Base-by-base conservation (phyloP, 2,329 filamentous ascomycete species). In the Tolypocladium guangdongense region DNA sequence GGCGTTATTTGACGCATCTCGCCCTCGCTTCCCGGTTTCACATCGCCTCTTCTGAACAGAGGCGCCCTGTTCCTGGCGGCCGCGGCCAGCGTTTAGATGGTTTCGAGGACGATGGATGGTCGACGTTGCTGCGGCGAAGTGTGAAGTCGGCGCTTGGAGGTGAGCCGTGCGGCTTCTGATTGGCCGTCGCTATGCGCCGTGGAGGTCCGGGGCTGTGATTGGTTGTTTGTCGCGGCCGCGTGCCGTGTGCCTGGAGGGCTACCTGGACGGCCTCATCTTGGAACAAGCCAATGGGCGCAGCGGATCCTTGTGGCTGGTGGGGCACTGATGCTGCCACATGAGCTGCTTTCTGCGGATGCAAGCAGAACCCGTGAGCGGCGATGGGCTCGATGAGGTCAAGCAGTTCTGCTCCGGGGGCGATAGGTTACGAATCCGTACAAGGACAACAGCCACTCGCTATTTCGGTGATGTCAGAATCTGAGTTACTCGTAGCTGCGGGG, bases 81-180 rank as follows among this genome's bases (percentile, higher is more conserved):
- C 35, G 45, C 5, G 2, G 48, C 30, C 49, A 39, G 45, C 49
- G 52, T 49, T 50, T 52, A 22, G 51, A 35, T 49, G 55, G 16
- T 7, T 47, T 49, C 11, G 32, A 22, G 3, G 53, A 43, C 16
- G 48, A 50, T 49, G 53, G 30, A 52, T 52, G 50, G 46, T 47
- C 41, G 45, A 43, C 48, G 48, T 27, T 50, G 33, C 33, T 50
- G 48, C 49, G 22, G 39, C 39, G 33, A 41, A 11, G 68, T 68
- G 56, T 68, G 63, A 62, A 64, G 68, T 70, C 72, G 68, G 68
- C 73, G 73, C 72, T 68, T 60, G 56, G 52, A 53, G 57, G 57
- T 52, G 53, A 59, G 48, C 32, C 46, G 47, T 14, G 32, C 22
- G 30, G 33, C 7, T 20, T 12, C 30, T 60, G 50, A 68, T 69